Evolutionary conservation across 2,329 filamentous ascomycete species (phyloP).

Genomic region (Pestalotiopsis sp.): DNA sequence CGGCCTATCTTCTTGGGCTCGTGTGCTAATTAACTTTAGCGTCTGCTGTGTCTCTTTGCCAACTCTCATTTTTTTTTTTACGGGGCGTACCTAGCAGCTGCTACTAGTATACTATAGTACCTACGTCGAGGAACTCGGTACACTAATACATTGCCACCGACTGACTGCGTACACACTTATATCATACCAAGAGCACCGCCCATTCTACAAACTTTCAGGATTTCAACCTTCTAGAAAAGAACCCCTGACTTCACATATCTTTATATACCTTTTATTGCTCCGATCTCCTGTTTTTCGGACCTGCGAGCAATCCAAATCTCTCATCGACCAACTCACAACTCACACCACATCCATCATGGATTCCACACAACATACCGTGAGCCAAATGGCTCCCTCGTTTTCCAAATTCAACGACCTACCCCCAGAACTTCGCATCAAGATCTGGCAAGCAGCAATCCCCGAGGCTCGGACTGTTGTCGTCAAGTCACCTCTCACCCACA

Average conservation of each 20-base stretch:
- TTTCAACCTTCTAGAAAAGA: constrained; percentile 21
- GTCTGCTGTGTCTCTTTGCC: neutral
- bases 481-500: constrained; percentile 25
- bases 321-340: neutral
- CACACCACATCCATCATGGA: constrained; percentile 26
- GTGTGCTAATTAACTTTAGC: neutral
- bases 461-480: constrained; percentile 29
- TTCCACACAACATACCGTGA: constrained; percentile 17
- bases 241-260: constrained; percentile 21
- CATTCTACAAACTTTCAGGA: constrained; percentile 9
- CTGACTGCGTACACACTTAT: neutral
- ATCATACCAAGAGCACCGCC: constrained; percentile 11
- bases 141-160: constrained; percentile 8
- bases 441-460: constrained; percentile 35
- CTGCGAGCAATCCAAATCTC: constrained; percentile 21
- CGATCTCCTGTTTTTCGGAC: constrained; percentile 21
- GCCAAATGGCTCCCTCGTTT: constrained; percentile 23
- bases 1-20: neutral
- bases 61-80: neutral
- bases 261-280: constrained; percentile 18
- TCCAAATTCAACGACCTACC: constrained; percentile 31
- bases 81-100: neutral
- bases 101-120: neutral
- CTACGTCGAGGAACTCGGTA: neutral
- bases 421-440: constrained; percentile 34